Conservation (phyloP, 2,329 filamentous ascomycete genomes). For the Orbilia oligospora region DNA sequence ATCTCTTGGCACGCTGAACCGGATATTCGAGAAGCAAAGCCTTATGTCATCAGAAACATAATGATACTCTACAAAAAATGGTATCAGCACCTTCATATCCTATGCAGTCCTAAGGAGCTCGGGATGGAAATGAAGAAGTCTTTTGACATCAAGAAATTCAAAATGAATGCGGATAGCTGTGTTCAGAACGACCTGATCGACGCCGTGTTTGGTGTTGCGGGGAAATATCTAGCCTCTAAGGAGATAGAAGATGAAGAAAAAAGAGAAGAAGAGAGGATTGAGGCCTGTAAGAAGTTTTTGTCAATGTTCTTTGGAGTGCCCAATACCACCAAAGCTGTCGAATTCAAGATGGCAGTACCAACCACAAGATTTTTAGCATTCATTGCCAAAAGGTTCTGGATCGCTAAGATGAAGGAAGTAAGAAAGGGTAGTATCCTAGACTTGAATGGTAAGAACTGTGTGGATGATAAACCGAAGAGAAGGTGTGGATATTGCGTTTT, state of each 20-base stretch:
- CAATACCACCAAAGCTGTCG: background rate
- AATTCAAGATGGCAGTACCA: slow-evolving; percentile 19
- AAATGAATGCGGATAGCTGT: background rate
- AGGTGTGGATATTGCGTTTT: slow-evolving; percentile 34
- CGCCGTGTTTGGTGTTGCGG: slow-evolving; percentile 29
- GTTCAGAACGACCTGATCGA: slow-evolving; percentile 33
- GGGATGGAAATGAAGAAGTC: slow-evolving; percentile 26
- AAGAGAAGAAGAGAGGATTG: slow-evolving; percentile 13
- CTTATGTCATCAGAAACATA: slow-evolving; percentile 37
- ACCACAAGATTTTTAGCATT: slow-evolving; percentile 42
- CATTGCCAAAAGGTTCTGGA: slow-evolving; percentile 31
- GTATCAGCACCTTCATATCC: slow-evolving; percentile 45
- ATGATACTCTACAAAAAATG: slow-evolving; percentile 14
- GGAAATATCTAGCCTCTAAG: slow-evolving; percentile 25
- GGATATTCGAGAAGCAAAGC: slow-evolving; percentile 46
- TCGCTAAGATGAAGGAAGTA: slow-evolving; percentile 30
- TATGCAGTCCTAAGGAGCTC: slow-evolving; percentile 26
- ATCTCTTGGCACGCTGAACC: slow-evolving; percentile 36
- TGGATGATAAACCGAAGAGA: slow-evolving; percentile 37
- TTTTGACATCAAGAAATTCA: slow-evolving; percentile 27
- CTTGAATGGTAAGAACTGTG: background rate
- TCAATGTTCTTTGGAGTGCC: slow-evolving; percentile 40
- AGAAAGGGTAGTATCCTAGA: background rate
- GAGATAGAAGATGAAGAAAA: slow-evolving; percentile 19
- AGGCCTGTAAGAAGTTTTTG: slow-evolving; percentile 38